Evolutionary conservation across 257 asterid genomes (phyloP).

Genomic region (Capsicum chinense): DNA sequence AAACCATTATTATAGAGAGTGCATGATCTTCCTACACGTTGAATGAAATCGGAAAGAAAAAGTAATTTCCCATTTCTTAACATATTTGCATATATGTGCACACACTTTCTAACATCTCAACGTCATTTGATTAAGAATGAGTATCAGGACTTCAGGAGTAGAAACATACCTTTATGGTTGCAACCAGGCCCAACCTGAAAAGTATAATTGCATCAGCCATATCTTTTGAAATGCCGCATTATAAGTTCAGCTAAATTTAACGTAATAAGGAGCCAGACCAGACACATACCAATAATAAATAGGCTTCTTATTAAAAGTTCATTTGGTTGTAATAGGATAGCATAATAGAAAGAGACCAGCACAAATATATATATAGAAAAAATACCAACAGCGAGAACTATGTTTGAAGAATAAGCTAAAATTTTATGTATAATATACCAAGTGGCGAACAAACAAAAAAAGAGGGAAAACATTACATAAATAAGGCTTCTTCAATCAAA

Average conservation of each 20-base stretch:
- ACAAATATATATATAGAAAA: background rate
- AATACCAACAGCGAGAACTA: background rate
- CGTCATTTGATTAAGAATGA: conserved; percentile 16
- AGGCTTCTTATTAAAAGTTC: background rate
- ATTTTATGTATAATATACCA: background rate
- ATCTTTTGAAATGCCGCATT: background rate
- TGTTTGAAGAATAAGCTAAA: background rate
- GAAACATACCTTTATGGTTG: conserved; percentile 71
- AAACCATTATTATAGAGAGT: conserved; percentile 27
- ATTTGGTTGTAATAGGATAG: background rate
- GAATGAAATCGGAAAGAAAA: background rate
- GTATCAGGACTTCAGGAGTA: conserved; percentile 17
- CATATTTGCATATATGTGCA: conserved; percentile 12
- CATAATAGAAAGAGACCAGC: background rate
- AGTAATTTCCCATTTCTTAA: background rate
- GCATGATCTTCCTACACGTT: background rate
- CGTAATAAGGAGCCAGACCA: background rate
- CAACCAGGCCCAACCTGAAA: conserved; percentile 80
- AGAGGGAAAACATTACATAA: background rate
- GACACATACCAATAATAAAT: background rate
- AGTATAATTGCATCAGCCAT: conserved; percentile 13
- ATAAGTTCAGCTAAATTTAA: background rate
- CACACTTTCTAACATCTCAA: background rate
- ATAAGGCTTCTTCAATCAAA: background rate
- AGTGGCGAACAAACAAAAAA: background rate